Evolutionary conservation across 2,329 filamentous ascomycete species (phyloP), one percentile per base, ranked within the genome.

Genomic region (Didymosphaeria variabile): DNA sequence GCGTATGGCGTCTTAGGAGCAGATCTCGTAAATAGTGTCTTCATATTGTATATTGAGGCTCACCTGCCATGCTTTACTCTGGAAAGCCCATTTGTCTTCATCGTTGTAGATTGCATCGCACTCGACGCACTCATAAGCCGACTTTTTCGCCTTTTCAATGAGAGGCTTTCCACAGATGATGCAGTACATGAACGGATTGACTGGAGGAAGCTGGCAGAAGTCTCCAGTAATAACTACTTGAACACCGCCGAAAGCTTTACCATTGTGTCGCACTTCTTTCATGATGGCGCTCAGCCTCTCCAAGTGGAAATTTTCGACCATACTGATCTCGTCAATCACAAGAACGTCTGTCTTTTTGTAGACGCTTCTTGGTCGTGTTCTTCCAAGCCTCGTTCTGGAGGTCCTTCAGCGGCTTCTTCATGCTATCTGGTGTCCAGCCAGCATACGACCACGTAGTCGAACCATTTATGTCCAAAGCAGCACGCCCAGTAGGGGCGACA

Each of bases 281-380:
- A 83, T 81, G 5, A 86, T 68, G 3, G 67, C 71, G 58, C 85
- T 84, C 13, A 70, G 73, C 15, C 86, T 80, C 60, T 86, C 82
- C 29, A 88, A 83, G 50, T 83, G 79, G 7, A 81, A 70, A 58
- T 83, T 86, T 52, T 87, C 85, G 0, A 90, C 80, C 88, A 90
- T 90, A 63, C 84, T 88, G 58, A 91, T 86, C 72, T 90, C 88
- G 65, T 90, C 87, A 17, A 90, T 86, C 26, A 90, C 81, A 1
- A 90, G 78, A 0, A 88, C 83, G 53, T 89, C 79, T 0, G 84
- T 86, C 0, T 71, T 31, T 31, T 0, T 23, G 67, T 1, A 87
- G 72, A 0, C 83, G 78, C 1, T 77, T 69, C 23, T 63, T 72
- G 0, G 79, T 68, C 2, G 72, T 68, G 9, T 76, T 77, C 7